Evolutionary conservation across 208 protist genomes (phyloP).

Genomic region (Histomonas meleagridis): DNA sequence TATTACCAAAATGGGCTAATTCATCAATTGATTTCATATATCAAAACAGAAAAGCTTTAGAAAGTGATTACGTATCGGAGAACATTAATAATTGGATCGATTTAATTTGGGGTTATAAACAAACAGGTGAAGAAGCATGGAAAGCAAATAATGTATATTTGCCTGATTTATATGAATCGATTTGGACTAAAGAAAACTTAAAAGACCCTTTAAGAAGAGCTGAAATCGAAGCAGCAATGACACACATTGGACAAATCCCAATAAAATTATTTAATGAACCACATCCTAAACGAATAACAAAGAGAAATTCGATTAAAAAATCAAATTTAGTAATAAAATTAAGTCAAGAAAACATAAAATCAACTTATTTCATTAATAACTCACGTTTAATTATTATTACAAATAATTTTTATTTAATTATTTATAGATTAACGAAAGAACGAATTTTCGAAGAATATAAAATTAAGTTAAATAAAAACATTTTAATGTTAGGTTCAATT

Average conservation of each 20-base stretch:
- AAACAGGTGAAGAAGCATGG: background rate
- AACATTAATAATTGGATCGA: conserved; percentile 53
- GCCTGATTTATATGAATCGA: background rate
- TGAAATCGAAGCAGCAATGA: conserved; percentile 45
- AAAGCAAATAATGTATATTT: conserved; percentile 8
- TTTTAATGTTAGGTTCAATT: background rate
- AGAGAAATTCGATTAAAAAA: no score
- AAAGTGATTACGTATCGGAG: conserved; percentile 57
- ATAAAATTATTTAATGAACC: conserved; percentile 51
- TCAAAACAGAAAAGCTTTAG: conserved; percentile 57
- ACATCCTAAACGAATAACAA: conserved; percentile 49
- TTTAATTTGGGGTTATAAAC: conserved; percentile 8
- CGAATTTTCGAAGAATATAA: no score
- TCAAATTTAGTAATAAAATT: no score
- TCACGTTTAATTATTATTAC: no score
- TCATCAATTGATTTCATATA: background rate
- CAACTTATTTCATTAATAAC: no score
- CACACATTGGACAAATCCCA: conserved; percentile 56
- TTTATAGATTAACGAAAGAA: no score
- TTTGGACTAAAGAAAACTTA: background rate
- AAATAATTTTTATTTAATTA: no score
- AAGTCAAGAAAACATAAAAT: no score
- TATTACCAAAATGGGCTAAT: conserved; percentile 45
- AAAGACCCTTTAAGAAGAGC: background rate
- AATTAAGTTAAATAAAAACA: background rate